Evolutionary conservation across 2,329 filamentous ascomycete genomes (phyloP), one percentile per base, ranked within the genome.

Genomic region (Penicillium sp.): DNA sequence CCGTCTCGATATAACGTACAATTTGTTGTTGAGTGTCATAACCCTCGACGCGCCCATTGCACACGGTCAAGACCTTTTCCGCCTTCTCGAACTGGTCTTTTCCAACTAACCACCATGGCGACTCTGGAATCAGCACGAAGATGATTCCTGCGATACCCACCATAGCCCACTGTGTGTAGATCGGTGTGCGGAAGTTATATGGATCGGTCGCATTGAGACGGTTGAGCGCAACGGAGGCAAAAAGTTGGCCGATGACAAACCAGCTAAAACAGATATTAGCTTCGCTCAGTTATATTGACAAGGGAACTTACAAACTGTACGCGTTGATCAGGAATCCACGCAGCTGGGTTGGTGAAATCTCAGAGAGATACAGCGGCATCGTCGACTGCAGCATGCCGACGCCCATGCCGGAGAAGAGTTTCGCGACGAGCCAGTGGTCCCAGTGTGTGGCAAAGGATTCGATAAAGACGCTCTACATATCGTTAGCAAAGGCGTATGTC

Each of bases 111-210:
- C 64, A 65, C 58, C 61, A 61, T 3, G 64, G 64, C 5, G 61
- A 63, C 30, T 65, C 64, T 0, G 61, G 61, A 2, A 65, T 44
- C 19, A 41, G 6, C 1, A 64, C 23, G 15, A 61, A 65, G 35
- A 65, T 64, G 2, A 64, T 52, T 1, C 45, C 56, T 0, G 52
- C 81, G 7, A 75, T 31, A 0, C 79, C 80, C 13, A 83, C 70
- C 70, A 81, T 79, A 0, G 76, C 75, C 80, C 81, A 83, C 70
- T 78, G 79, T 0, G 80, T 80, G 57, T 81, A 81, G 30, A 83
- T 78, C 2, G 80, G 74, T 4, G 73, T 74, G 7, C 73, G 70
- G 61, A 75, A 82, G 50, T 81, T 67, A 21, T 71, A 67, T 0
- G 76, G 75, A 30, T 76, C 66, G 0, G 56, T 56, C 8, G 66